These are phyloP conservation scores for Metschnikowia continentalis DNA, from an alignment of 805 yeast species.

Conservation along the genomic window DNA sequence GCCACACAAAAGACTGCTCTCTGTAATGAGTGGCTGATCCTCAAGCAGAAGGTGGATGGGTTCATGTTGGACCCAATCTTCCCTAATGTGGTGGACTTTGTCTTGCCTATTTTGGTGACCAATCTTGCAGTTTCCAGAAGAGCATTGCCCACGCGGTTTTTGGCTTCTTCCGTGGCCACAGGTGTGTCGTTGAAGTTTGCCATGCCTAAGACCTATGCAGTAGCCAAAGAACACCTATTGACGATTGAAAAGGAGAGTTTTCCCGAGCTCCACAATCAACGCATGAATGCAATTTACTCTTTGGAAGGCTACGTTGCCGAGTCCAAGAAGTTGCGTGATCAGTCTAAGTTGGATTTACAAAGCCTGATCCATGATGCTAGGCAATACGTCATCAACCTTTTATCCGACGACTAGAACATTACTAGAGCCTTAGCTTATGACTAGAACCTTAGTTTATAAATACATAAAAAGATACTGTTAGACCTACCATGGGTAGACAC, in stretches of 20 bases:
- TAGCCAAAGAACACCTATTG: conserved; percentile 16
- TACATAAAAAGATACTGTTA: too few species aligned
- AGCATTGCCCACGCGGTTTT: conserved; percentile 46
- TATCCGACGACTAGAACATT: conserved; percentile 8
- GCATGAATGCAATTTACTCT: conserved; percentile 16
- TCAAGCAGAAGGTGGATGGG: conserved; percentile 28
- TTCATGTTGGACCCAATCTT: conserved; percentile 50
- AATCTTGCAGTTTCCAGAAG: conserved; percentile 50
- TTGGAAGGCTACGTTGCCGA: conserved; percentile 11
- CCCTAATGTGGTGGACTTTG: conserved; percentile 51
- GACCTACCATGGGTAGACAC: too few species aligned
- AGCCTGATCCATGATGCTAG: conserved; percentile 16
- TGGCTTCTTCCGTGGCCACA: conserved; percentile 50
- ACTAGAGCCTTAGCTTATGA: too few species aligned
- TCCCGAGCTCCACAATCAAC: conserved; percentile 32
- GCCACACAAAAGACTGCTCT: conserved; percentile 45
- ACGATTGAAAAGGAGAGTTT: conserved; percentile 25
- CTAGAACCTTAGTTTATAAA: too few species aligned
- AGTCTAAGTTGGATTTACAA: conserved; percentile 15
- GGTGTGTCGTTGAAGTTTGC: conserved; percentile 37
- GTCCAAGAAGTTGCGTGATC: conserved; percentile 8
- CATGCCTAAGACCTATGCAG: conserved; percentile 40
- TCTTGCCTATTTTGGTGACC: conserved; percentile 54
- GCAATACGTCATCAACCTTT: conserved; percentile 8
- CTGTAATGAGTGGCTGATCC: conserved; percentile 36